Evolutionary conservation across 2,329 filamentous ascomycete species (phyloP).

Genomic region (Neospermospora avenae): DNA sequence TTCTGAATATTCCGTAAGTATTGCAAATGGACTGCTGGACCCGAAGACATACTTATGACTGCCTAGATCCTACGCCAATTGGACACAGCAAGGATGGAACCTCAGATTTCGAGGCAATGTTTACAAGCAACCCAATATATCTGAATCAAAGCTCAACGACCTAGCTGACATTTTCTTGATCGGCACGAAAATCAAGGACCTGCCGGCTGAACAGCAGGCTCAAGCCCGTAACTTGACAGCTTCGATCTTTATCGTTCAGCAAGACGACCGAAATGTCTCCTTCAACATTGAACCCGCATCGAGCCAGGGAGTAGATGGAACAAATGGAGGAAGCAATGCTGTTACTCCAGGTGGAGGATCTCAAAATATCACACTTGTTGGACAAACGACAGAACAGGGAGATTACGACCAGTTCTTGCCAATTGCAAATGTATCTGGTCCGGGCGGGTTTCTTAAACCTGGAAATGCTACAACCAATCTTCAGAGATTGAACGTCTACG

Average conservation of each 20-base stretch:
- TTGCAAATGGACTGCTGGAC: neutral
- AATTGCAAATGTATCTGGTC: slow-evolving; percentile 55
- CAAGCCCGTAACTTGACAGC: slow-evolving; percentile 72
- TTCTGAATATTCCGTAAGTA: slow-evolving; percentile 62
- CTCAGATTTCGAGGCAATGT: slow-evolving; percentile 75
- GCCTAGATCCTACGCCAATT: slow-evolving; percentile 64
- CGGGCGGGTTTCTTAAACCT: slow-evolving; percentile 48
- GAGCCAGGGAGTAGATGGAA: slow-evolving; percentile 48
- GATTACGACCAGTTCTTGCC: slow-evolving; percentile 72
- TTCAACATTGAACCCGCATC: slow-evolving; percentile 59
- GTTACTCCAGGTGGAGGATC: slow-evolving; percentile 54
- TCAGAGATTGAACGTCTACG: slow-evolving; percentile 66
- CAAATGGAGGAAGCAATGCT: slow-evolving; percentile 46
- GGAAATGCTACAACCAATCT: slow-evolving; percentile 64
- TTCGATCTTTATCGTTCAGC: slow-evolving; percentile 73
- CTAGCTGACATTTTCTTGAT: slow-evolving; percentile 70
- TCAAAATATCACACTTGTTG: slow-evolving; percentile 62
- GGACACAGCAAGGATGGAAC: slow-evolving; percentile 74
- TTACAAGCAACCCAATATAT: slow-evolving; percentile 73
- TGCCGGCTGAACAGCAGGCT: slow-evolving; percentile 56
- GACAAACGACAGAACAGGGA: slow-evolving; percentile 62
- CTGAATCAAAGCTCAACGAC: slow-evolving; percentile 60
- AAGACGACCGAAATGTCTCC: slow-evolving; percentile 59
- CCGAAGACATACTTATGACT: slow-evolving; percentile 11
- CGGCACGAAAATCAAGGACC: slow-evolving; percentile 56